These are phyloP conservation scores for Ajuga chamaepitys DNA, from an alignment of 257 asterid genomes.

Conservation along the genomic window DNA sequence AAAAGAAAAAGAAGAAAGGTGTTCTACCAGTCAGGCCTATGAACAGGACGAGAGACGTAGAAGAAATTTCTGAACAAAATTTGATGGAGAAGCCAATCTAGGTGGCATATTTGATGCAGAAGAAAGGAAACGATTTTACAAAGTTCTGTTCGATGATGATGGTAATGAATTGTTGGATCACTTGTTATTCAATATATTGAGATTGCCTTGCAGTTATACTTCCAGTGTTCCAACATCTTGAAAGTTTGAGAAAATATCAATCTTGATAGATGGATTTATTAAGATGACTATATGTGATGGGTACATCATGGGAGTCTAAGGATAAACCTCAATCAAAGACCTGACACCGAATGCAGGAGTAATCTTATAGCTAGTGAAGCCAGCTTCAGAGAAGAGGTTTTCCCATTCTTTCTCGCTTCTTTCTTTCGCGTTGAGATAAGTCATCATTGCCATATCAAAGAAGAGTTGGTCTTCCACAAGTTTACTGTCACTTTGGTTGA, in stretches of 20 bases:
- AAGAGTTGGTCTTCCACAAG: slow-evolving; percentile 11
- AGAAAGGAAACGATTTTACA: no score
- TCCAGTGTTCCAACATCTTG: no score
- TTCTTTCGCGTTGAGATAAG: slow-evolving; percentile 15
- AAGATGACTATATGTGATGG: not conserved
- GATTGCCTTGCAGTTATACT: no score
- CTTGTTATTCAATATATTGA: no score
- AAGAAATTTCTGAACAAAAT: no score
- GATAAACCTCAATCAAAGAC: slow-evolving; percentile 32
- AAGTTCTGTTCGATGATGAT: no score
- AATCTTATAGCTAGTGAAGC: slow-evolving; percentile 28
- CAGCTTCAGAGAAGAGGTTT: slow-evolving; percentile 24
- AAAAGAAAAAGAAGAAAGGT: slow-evolving; percentile 66
- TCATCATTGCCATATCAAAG: slow-evolving; percentile 24
- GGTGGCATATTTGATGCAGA: no score
- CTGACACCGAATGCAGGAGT: slow-evolving; percentile 26
- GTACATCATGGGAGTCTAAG: not conserved
- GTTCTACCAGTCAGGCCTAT: slow-evolving; percentile 22
- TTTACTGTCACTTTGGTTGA: not conserved
- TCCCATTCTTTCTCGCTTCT: slow-evolving; percentile 37
- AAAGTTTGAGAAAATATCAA: not conserved
- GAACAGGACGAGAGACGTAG: slow-evolving; percentile 23
- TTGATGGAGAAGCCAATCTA: no score
- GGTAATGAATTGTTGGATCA: slow-evolving; percentile 20
- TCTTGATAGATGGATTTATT: not conserved